Percentiles rank a stretch among this genome's conserved stretches.
Conservation (phyloP, 2,329 filamentous ascomycete species). For the Pseudohalonectria lignicola region DNA sequence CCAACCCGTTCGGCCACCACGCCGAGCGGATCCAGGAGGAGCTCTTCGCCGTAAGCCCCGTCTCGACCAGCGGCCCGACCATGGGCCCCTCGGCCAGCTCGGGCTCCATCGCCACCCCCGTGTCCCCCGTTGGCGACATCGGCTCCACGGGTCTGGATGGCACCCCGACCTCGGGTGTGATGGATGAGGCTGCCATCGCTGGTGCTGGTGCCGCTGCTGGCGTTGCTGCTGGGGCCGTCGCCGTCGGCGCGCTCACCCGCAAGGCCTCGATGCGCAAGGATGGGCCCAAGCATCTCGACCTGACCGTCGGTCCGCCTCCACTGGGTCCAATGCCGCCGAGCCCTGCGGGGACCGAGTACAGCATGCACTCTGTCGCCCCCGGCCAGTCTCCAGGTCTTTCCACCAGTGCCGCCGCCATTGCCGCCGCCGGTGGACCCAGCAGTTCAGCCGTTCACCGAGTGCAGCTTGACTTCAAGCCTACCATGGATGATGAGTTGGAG, state of each 20-base stretch:
- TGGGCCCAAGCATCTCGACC: conserved; percentile 37
- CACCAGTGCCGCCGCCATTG: conserved; percentile 46
- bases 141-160: conserved; percentile 12
- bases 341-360: conserved; percentile 53
- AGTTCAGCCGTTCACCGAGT: conserved; percentile 72
- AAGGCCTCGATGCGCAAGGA: conserved; percentile 47
- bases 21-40: conserved; percentile 35
- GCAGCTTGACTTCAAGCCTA: conserved; percentile 87
- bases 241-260: conserved; percentile 29
- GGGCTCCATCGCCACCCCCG: conserved; percentile 24
- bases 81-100: conserved; percentile 13
- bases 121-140: conserved; percentile 16
- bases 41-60: conserved; percentile 16
- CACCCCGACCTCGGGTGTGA: conserved; percentile 1
- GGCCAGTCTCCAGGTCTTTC: conserved; percentile 33
- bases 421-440: conserved; percentile 48
- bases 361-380: conserved; percentile 40
- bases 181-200: no score
- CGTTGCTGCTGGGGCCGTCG: conserved; percentile 25
- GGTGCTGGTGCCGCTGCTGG: conserved; percentile 22
- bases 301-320: conserved; percentile 32
- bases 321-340: conserved; percentile 35
- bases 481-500: conserved; percentile 83
- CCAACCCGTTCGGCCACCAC: conserved; percentile 63
- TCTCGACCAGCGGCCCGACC: conserved; percentile 19